Conservation (phyloP, 2,329 filamentous ascomycete species). For the Aspergillus sp. region DNA sequence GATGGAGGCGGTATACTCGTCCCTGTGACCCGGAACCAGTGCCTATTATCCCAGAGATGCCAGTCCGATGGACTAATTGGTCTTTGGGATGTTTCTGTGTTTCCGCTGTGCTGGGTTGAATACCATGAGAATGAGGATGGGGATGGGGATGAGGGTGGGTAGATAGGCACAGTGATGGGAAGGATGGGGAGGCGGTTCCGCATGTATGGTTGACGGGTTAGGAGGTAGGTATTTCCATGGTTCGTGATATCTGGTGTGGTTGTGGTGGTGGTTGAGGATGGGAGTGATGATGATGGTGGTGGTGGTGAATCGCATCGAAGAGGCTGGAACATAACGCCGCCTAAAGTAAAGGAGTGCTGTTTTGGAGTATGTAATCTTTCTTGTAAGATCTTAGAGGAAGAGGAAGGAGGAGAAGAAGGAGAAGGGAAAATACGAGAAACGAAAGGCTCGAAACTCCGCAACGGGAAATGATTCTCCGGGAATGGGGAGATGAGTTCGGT, state of each 20-base stretch:
- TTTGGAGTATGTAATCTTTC: too few species aligned
- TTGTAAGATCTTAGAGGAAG: too few species aligned
- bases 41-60: conserved; percentile 57
- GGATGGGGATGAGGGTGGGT: neutral
- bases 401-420: neutral
- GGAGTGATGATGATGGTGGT: neutral
- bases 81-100: neutral
- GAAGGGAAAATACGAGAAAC: conserved; percentile 45
- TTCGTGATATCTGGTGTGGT: too few species aligned
- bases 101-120: neutral
- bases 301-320: conserved; percentile 18
- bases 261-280: conserved; percentile 18
- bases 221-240: conserved; percentile 35
- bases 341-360: conserved; percentile 50
- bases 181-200: conserved; percentile 26
- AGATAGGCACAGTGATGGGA: conserved; percentile 20
- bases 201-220: conserved; percentile 43
- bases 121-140: neutral
- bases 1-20: neutral
- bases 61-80: conserved; percentile 20
- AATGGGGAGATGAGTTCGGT: conserved; percentile 52
- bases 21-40: conserved; percentile 55
- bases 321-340: conserved; percentile 52
- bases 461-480: conserved; percentile 41
- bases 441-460: conserved; percentile 47